These are phyloP conservation scores for Nelumbo lutea DNA, from an alignment of 164 flowering plant species.

Conservation along the genomic window DNA sequence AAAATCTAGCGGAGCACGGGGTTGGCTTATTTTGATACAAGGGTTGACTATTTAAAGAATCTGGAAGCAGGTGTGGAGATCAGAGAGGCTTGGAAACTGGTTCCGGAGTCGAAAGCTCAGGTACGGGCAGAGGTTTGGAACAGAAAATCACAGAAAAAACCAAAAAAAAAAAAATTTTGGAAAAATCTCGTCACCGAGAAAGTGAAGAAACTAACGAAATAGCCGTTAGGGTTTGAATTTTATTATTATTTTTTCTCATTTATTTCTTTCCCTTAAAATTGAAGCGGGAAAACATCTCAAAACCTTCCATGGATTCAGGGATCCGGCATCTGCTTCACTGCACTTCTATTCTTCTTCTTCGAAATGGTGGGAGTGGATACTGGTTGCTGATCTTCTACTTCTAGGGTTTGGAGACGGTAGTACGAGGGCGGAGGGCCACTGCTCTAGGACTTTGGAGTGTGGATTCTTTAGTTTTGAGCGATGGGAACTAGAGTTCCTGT, in stretches of 20 bases:
- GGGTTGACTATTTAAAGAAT: background rate
- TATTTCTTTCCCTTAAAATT: background rate
- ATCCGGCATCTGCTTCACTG: slow-evolving; percentile 8
- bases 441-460: slow-evolving; percentile 11
- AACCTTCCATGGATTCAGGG: slow-evolving; percentile 1
- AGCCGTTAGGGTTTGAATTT: slow-evolving; percentile 6
- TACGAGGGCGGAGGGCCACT: background rate
- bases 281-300: background rate
- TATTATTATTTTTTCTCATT: background rate
- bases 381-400: background rate
- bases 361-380: slow-evolving; percentile 2
- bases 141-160: background rate
- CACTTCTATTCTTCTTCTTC: background rate
- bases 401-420: slow-evolving; percentile 4
- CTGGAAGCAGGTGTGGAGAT: slow-evolving; percentile 32
- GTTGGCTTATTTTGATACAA: no score
- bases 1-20: no score
- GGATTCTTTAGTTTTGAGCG: slow-evolving; percentile 4
- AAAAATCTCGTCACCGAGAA: no score
- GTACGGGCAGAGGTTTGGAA: slow-evolving; percentile 35
- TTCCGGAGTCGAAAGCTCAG: slow-evolving; percentile 29
- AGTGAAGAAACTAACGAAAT: background rate
- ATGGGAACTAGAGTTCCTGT: slow-evolving; percentile 64
- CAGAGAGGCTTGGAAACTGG: slow-evolving; percentile 41
- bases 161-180: no score